Conservation (phyloP, 495 filamentous ascomycete genomes). For the Talaromyces ruber region DNA sequence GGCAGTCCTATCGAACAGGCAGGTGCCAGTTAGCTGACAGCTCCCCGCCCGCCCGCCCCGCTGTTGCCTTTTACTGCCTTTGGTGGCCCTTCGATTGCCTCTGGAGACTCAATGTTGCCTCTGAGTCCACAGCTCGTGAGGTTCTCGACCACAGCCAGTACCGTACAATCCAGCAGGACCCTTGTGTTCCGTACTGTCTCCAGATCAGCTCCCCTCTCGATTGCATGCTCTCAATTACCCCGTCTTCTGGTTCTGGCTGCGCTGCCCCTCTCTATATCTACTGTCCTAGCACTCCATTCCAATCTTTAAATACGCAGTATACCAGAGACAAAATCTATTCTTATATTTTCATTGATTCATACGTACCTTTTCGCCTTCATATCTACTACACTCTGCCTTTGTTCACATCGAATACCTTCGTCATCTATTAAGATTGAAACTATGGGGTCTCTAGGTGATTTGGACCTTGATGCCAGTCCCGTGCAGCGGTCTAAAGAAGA, state of each 20-base stretch:
- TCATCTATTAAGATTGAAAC: not conserved
- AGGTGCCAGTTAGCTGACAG: not conserved
- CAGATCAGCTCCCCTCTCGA: not conserved
- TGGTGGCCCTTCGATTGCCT: too few species aligned
- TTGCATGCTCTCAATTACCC: not conserved
- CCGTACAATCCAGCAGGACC: not conserved
- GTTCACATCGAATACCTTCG: not conserved
- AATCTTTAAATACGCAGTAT: not conserved
- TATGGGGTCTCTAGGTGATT: constrained; percentile 7
- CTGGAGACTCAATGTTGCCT: not conserved
- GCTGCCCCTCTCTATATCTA: not conserved
- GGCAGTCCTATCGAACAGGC: not conserved
- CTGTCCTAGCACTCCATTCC: not conserved
- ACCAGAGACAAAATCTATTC: not conserved
- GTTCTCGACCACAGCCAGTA: not conserved
- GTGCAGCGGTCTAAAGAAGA: constrained; percentile 54
- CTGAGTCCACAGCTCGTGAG: too few species aligned
- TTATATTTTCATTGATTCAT: not conserved
- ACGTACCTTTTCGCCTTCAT: not conserved
- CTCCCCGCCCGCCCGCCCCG: not conserved
- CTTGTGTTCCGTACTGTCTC: not conserved
- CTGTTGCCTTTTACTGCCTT: not conserved
- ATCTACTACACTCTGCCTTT: not conserved
- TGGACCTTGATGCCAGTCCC: constrained; percentile 28
- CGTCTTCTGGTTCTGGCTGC: not conserved